A percentile compares a stretch with the other conserved stretches of the same genome.
These are phyloP conservation scores for Hypoxylon sp. DNA, from an alignment of 2,329 filamentous ascomycete species.

Conservation along the genomic window DNA sequence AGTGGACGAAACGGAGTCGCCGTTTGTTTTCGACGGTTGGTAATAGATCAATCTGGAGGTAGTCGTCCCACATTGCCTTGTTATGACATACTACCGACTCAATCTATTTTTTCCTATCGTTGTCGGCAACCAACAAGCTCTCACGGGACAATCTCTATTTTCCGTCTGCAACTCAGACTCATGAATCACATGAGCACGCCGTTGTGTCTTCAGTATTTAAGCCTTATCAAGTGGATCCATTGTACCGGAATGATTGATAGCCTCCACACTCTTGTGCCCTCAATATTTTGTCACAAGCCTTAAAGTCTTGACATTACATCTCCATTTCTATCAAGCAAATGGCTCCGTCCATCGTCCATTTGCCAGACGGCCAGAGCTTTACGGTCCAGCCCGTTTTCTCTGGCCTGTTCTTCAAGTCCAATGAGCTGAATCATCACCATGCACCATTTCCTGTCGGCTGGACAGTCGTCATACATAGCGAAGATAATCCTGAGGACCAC, in stretches of 20 bases:
- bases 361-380: constrained; percentile 90
- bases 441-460: constrained; percentile 87
- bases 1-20: constrained; percentile 40
- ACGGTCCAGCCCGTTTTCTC: constrained; percentile 89
- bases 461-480: constrained; percentile 88
- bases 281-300: neutral
- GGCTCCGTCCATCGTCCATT: constrained; percentile 68
- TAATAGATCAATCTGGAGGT: constrained; percentile 13
- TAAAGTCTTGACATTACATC: constrained; percentile 2
- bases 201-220: constrained; percentile 34
- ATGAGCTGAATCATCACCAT: constrained; percentile 77
- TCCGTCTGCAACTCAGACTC: neutral
- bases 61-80: constrained; percentile 34
- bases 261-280: constrained; percentile 14
- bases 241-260: constrained; percentile 21
- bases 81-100: constrained; percentile 20
- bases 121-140: constrained; percentile 18
- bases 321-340: constrained; percentile 38
- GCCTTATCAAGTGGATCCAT: constrained; percentile 28
- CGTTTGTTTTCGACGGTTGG: constrained; percentile 30
- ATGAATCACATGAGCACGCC: constrained; percentile 33
- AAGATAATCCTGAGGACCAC: constrained; percentile 58
- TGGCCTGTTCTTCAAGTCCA: constrained; percentile 90
- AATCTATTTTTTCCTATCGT: constrained; percentile 16
- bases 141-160: constrained; percentile 16